Evolutionary conservation across 1,284 basidiomycete genomes (phyloP), one percentile per base, ranked within the genome.

Genomic region (Volvariella surrecta): DNA sequence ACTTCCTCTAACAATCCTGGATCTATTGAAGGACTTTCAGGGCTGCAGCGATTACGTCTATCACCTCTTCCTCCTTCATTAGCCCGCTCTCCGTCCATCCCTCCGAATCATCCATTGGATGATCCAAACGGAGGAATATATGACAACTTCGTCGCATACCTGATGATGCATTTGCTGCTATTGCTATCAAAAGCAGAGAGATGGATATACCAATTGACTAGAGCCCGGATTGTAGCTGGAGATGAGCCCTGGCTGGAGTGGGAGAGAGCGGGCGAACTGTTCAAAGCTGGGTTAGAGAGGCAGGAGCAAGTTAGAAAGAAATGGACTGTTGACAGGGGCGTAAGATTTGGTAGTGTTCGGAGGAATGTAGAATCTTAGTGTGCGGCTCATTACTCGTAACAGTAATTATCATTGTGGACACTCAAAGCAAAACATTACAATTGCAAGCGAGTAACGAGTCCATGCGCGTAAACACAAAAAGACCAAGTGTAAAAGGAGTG

Each of bases 191-290:
- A 44, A 17, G 18, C 66, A 1, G 71, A 73, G 48, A 55, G 62
- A 40, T 48, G 51, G 45, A 40, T 70, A 2, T 76, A 75, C 50
- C 45, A 44, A 2, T 34, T 57, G 3, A 48, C 61, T 2, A 47
- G 57, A 0, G 73, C 71, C 6, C 58, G 66, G 20, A 64, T 72
- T 32, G 70, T 76, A 0, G 45, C 39, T 3, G 75, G 71, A 2
- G 58, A 62, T 15, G 74, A 74, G 50, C 73, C 76, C 1, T 79
- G 74, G 74, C 57, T 54, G 32, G 53, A 62, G 13, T 76, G 73
- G 74, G 63, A 61, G 38, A 53, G 62, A 37, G 64, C 61, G 1
- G 54, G 18, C 6, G 6, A 19, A n/a, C 13, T 35, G 7, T 35
- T 35, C 13, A 15, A 35, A 15, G 18, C 34, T 28, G 24, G 24